Evolutionary conservation across 2,329 filamentous ascomycete species (phyloP).

Genomic region (Phyllosticta paracitricarpa): DNA sequence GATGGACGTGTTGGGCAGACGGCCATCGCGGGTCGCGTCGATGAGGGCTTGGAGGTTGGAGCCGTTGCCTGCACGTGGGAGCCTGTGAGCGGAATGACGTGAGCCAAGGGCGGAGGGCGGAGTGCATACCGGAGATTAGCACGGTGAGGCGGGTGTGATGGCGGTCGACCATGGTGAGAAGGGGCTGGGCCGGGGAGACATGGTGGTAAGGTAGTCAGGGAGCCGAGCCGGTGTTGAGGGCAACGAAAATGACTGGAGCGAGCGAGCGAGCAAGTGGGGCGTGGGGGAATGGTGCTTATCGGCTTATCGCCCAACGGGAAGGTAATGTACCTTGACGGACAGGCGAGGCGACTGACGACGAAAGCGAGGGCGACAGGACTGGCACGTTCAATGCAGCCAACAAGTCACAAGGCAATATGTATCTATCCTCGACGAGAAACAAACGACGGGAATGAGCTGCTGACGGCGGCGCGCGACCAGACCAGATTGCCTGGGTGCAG

Average conservation of each 20-base stretch:
- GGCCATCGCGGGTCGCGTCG: slow-evolving; percentile 40
- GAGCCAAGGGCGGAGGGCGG: background rate
- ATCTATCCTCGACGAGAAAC: background rate
- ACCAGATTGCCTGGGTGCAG: background rate
- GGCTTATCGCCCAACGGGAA: background rate
- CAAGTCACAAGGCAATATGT: too few species aligned
- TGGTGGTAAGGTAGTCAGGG: background rate
- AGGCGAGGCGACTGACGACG: too few species aligned
- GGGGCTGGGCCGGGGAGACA: background rate
- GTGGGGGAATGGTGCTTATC: background rate
- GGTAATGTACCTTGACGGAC: too few species aligned
- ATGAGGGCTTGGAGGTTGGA: slow-evolving; percentile 73
- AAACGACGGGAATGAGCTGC: background rate
- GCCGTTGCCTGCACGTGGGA: slow-evolving; percentile 43
- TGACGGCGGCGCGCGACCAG: background rate
- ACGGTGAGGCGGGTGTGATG: slow-evolving; percentile 42
- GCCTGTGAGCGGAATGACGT: slow-evolving; percentile 38
- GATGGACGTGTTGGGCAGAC: slow-evolving; percentile 44
- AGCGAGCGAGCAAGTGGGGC: background rate
- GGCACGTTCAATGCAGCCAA: too few species aligned
- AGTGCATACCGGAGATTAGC: slow-evolving; percentile 34
- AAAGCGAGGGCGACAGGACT: too few species aligned
- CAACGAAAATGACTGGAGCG: background rate
- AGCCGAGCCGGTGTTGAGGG: background rate
- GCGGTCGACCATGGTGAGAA: slow-evolving; percentile 4